Base-by-base conservation (phyloP, 768 basidiomycete species). In the Leccinum fibrillosum region DNA sequence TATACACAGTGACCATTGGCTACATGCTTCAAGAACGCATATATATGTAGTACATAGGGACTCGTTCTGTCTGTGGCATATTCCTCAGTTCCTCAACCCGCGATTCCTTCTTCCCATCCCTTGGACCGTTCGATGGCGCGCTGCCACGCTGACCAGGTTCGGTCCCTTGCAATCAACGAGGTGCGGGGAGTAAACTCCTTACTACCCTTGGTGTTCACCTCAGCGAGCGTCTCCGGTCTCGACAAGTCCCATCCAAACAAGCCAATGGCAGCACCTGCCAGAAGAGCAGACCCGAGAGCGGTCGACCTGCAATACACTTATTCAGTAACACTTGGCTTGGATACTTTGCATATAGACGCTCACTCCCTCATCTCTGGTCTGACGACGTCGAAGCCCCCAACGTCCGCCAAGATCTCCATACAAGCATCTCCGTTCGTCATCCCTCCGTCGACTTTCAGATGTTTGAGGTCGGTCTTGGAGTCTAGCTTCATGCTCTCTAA, bases 341-440 rank as follows among this genome's bases (percentile, higher is more conserved):
- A 25, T 12, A 11, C 4, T 26, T 2, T 4, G 2, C 26, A 8
- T 2, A 25, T 25, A 17, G 25, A 48, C 15, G 82, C 90, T 61
- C 69, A 92, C 92, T 99, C 97, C 71, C 96, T 79, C 97, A 99
- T 99, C 69, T 92, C 88, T 11, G 96, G 97, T 55, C 97, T 81
- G 58, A 95, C 78, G 61, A 99, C 92, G 28, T 84, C 86, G 75
- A 97, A 95, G 13, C 95, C 96, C 30, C 94, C 93, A 45, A 96
- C 78, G 70, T 97, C 89, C 4, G 92, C 92, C 59, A 95, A 80
- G 49, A 95, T 77, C 65, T 82, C 79, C 94, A 96, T 92, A 56
- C 88, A 90, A 28, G 90, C 73, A 68, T 96, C 92, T 34, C 92
- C 91, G 63, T 95, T 96, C 11, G 94, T 97, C 90, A 97, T 95